phyloP scores from a whole-genome alignment of 2,329 filamentous ascomycete species.

The Claviceps sp. region DNA sequence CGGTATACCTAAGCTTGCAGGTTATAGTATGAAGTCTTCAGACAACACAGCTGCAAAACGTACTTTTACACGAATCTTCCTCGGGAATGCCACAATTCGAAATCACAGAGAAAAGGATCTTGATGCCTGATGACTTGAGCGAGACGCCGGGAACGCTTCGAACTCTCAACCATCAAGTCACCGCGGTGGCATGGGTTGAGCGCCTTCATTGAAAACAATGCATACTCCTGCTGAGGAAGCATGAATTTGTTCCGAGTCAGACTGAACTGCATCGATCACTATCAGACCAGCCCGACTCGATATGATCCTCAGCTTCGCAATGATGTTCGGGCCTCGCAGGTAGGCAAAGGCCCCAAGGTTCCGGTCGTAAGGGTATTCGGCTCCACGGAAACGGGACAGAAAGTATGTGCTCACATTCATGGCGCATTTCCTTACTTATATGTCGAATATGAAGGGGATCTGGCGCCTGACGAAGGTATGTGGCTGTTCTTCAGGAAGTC shows the following conservation, averaged over 20 bases:
- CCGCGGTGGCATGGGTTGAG: neutral
- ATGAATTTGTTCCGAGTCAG: slow-evolving; percentile 72
- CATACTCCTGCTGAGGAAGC: slow-evolving; percentile 9
- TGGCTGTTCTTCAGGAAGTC: slow-evolving; percentile 11
- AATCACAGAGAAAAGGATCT: no score
- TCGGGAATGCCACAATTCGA: no score
- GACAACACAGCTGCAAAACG: no score
- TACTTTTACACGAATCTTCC: no score
- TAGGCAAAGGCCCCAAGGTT: slow-evolving; percentile 55
- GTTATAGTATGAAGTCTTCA: no score
- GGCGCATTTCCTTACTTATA: slow-evolving; percentile 95
- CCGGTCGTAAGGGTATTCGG: slow-evolving; percentile 87
- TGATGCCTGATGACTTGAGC: no score
- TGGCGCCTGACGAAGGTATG: slow-evolving; percentile 55
- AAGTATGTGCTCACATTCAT: slow-evolving; percentile 90
- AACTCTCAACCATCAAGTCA: neutral
- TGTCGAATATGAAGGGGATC: slow-evolving; percentile 63
- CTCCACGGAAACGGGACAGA: slow-evolving; percentile 85
- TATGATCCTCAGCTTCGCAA: slow-evolving; percentile 70
- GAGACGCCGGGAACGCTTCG: no score
- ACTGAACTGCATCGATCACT: slow-evolving; percentile 92
- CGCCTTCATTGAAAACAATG: neutral
- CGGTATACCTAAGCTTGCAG: no score
- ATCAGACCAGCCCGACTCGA: slow-evolving; percentile 64
- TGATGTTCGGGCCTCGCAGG: slow-evolving; percentile 43